Percentiles rank a stretch among this genome's conserved stretches.
Conservation (phyloP, 345 rosid genomes). For the Mallotus nudiflorus region DNA sequence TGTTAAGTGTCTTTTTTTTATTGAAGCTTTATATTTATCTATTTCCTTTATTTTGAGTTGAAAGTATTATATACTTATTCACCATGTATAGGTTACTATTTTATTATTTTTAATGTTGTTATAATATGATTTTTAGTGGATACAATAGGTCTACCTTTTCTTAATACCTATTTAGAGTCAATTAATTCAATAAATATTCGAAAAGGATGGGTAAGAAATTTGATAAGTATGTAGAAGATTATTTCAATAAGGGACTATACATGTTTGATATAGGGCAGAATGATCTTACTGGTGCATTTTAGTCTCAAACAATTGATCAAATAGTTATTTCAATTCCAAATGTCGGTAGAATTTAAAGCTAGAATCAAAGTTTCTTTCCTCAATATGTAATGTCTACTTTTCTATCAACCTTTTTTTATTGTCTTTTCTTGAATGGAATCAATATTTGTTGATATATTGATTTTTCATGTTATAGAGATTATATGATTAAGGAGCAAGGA, state of each 20-base stretch:
- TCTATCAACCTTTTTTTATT: no score
- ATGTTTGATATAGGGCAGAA: constrained; percentile 96
- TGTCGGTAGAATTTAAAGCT: constrained; percentile 60
- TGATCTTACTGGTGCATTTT: constrained; percentile 93
- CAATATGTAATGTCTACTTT: neutral
- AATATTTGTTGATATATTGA: neutral
- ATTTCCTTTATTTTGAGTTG: constrained; percentile 21
- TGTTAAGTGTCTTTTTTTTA: no score
- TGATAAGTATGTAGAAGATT: constrained; percentile 50
- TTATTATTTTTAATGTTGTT: neutral
- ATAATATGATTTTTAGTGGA: constrained; percentile 60
- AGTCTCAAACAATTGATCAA: constrained; percentile 84
- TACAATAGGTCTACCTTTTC: constrained; percentile 86
- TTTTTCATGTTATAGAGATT: constrained; percentile 43
- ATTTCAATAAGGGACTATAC: constrained; percentile 54
- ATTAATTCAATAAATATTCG: constrained; percentile 71
- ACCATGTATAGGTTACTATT: neutral
- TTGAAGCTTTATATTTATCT: no score
- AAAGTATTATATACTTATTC: no score
- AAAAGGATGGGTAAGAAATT: constrained; percentile 71
- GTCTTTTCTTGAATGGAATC: neutral
- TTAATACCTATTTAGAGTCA: constrained; percentile 85
- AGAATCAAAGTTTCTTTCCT: constrained; percentile 56
- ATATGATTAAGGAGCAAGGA: constrained; percentile 82
- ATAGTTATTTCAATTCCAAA: constrained; percentile 70